Conservation (phyloP, 169 alveolate species). For the Haemoproteus tartakovskyi region DNA sequence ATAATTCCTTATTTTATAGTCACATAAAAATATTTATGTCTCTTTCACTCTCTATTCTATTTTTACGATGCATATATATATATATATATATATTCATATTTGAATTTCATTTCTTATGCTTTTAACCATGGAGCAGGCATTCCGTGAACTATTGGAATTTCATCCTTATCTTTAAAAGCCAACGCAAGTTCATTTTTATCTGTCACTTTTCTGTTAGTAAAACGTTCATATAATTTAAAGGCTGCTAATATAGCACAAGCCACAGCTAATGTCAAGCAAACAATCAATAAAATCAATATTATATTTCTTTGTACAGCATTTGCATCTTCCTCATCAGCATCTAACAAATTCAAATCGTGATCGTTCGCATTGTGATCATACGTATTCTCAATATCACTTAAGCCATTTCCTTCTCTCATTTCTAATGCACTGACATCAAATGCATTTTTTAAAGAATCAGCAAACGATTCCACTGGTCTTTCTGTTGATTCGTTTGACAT, state of each 20-base stretch:
- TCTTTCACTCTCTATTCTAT: no score
- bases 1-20: no score
- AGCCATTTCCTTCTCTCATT: not conserved
- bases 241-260: no score
- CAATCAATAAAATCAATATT: no score
- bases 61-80: no score
- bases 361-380: not conserved
- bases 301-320: no score
- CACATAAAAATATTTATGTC: no score
- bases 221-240: not conserved
- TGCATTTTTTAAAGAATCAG: no score
- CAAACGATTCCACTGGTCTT: no score
- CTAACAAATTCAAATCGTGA: not conserved
- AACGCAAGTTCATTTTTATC: not conserved
- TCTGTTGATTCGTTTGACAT: not conserved
- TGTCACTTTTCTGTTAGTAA: not conserved
- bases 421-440: not conserved
- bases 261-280: no score
- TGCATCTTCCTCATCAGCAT: not conserved
- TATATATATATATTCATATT: not conserved
- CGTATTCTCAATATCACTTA: not conserved
- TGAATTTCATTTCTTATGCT: not conserved
- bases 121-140: constrained; percentile 29
- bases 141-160: constrained; percentile 17
- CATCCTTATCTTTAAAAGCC: not conserved